These are phyloP conservation scores for Pseudogymnoascus sp. DNA, from an alignment of 2,329 filamentous ascomycete genomes.

Conservation along the genomic window DNA sequence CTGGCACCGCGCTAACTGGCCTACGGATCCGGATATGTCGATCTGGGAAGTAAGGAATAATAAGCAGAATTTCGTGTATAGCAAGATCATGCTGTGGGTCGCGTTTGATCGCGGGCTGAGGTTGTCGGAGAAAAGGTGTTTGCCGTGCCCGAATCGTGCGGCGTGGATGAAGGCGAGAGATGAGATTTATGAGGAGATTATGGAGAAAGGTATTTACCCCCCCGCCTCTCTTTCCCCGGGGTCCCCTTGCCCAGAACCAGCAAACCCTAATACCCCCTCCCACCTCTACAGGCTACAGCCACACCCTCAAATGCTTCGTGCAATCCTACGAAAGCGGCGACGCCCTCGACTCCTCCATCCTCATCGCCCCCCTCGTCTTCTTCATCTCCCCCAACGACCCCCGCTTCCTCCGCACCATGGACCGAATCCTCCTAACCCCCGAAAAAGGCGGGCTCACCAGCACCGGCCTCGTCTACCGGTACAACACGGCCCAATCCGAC, in stretches of 20 bases:
- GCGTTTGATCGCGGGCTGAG: slow-evolving; percentile 68
- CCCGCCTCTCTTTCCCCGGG: background rate
- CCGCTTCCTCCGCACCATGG: slow-evolving; percentile 62
- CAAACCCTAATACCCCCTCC: background rate
- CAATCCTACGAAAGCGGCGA: slow-evolving; percentile 68
- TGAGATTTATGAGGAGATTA: slow-evolving; percentile 63
- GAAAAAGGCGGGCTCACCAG: slow-evolving; percentile 69
- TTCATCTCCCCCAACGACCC: slow-evolving; percentile 73
- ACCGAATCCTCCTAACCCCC: slow-evolving; percentile 60
- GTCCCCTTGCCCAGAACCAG: background rate
- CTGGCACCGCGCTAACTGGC: slow-evolving; percentile 11
- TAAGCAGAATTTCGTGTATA: slow-evolving; percentile 71
- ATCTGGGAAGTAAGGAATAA: slow-evolving; percentile 74
- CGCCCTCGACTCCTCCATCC: slow-evolving; percentile 62
- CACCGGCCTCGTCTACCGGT: slow-evolving; percentile 67
- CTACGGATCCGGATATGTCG: slow-evolving; percentile 61
- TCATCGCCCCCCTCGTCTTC: slow-evolving; percentile 71
- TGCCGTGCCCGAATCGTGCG: slow-evolving; percentile 61
- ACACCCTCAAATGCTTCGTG: slow-evolving; percentile 58
- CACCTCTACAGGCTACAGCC: slow-evolving; percentile 50
- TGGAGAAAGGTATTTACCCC: slow-evolving; percentile 52
- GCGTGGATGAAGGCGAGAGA: slow-evolving; percentile 61
- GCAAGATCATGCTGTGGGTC: slow-evolving; percentile 79
- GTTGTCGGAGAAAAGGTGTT: slow-evolving; percentile 63
- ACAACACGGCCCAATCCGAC: slow-evolving; percentile 58